Evolutionary conservation across 2,329 filamentous ascomycete species (phyloP), one percentile per base, ranked within the genome.

Genomic region (Acrocalymma vagum): DNA sequence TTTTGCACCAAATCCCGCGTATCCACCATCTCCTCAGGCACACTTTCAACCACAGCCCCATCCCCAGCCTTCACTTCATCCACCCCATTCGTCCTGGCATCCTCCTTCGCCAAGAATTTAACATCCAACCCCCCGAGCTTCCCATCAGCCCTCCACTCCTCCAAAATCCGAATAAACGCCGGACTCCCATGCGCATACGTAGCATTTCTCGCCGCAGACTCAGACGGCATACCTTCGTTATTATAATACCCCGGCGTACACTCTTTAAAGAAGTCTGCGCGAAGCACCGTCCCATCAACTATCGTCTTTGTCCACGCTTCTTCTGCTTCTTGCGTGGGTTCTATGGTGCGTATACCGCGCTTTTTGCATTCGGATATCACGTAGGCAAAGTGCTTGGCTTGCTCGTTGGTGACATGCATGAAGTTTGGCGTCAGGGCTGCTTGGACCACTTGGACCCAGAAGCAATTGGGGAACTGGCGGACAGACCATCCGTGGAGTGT

Each of bases 191-290:
- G 42, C 2, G 47, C 54, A 53, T 64, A 72, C 6, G 48, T 54
- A 4, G 54, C 56, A 27, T 58, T 62, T 36, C 58, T 54, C 18
- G 49, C 67, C 5, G 42, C 48, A 8, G 18, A 24, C 23, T 31
- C 16, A 10, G 33, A 45, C 18, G 40, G 36, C 31, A 48, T 58
- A 5, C 57, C 58, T 25, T 59, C 55, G 15, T 58, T 60, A 31
- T 79, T 83, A 25, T 76, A 62, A 50, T 82, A 83, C 9, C 76
- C 70, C 0, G 80, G 80, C n/a, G 79, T 81, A 61, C 81, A 84
- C 10, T 76, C 70, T 5, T 61, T 56, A 14, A 77, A 39, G 6
- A 67, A 62, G 2, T 62, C 66, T 0, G 70, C 69, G 25, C 75
- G 71, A 18, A 69, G 68, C 6, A 61, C 63, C 0, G 75, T 75